Evolutionary conservation across 1,284 basidiomycete species (phyloP), one percentile per base, ranked within the genome.

Genomic region (Moniliophthora roreri): DNA sequence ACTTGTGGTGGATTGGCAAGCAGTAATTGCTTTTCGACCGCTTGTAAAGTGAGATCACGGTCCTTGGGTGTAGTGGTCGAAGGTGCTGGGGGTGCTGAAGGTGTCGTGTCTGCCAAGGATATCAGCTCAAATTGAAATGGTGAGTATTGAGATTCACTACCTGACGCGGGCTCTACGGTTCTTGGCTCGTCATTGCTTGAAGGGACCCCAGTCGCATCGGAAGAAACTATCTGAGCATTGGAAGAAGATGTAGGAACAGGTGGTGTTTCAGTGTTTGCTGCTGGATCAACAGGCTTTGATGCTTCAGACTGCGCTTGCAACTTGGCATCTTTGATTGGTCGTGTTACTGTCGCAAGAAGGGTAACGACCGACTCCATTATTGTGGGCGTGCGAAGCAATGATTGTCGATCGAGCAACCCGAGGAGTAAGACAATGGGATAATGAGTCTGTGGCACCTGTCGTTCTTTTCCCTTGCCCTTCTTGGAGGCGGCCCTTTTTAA

Each of bases 391-490:
- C 87, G 89, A 46, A 97, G 80, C 21, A 98, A 77, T 1, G 85
- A 82, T 55, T 91, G 85, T 8, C 93, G 84, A 63, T 96, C 94
- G 46, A 98, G 79, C 18, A 98, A 78, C 41, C 89, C 82, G 32
- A 98, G 79, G 4, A 98, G 75, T 2, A 95, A 78, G 45, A 95
- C 92, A 53, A 98, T 87, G 3, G 95, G 95, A 68, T 89, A 96
- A 63, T 94, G 91, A 0, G 87, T 87, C 65, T 92, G 90, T 0
- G 89, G 78, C 1, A 76, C 71, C 60, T 87, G 85, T 66, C 91
- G 92, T 66, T 95, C 93, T 70, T 97, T 97, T 18, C 92, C 93
- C 69, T 96, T 96, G 18, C 93, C 93, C 69, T 96, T 96, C 71
- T 88, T 92, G 10, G 81, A 80, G 0, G 78, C 71, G 6, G 76